Conservation (phyloP, 2,329 filamentous ascomycete species). For the Scedosporium apiospermum region DNA sequence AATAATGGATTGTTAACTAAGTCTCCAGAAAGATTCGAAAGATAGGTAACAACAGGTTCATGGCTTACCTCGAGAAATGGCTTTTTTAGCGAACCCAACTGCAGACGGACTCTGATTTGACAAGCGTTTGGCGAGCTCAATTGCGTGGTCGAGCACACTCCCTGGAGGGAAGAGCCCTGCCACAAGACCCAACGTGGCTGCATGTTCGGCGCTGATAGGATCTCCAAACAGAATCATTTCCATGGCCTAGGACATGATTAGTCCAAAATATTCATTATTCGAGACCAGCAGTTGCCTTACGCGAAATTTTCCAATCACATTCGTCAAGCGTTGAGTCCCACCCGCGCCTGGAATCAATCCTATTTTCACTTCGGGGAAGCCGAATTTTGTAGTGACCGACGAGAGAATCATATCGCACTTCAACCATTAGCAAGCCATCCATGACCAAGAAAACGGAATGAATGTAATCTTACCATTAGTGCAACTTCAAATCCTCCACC, state of each 20-base stretch:
- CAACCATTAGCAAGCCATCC: not conserved
- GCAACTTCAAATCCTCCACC: conserved; percentile 42
- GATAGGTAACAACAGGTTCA: not conserved
- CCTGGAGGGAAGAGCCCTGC: conserved; percentile 4
- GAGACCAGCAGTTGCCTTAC: conserved; percentile 14
- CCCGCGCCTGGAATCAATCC: conserved; percentile 31
- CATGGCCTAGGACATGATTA: conserved; percentile 8
- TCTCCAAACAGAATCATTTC: conserved; percentile 10
- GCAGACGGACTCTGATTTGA: not conserved
- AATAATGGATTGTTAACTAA: not conserved
- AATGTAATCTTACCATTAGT: conserved; percentile 27
- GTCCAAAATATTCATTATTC: not conserved
- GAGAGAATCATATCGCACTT: conserved; percentile 30
- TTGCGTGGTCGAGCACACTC: conserved; percentile 1
- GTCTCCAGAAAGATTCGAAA: not conserved
- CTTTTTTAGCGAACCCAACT: conserved; percentile 1
- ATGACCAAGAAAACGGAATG: not conserved
- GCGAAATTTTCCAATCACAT: conserved; percentile 30
- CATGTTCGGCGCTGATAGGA: conserved; percentile 7
- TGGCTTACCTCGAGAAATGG: not conserved
- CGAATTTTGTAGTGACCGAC: conserved; percentile 24
- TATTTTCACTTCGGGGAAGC: conserved; percentile 28
- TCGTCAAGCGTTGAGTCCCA: conserved; percentile 29
- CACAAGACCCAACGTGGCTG: conserved; percentile 5
- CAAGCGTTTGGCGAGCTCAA: not conserved